Percentiles rank a stretch among this genome's conserved stretches.
Evolutionary conservation across 1,284 basidiomycete species (phyloP).

Genomic region (Rhizoctonia solani): DNA sequence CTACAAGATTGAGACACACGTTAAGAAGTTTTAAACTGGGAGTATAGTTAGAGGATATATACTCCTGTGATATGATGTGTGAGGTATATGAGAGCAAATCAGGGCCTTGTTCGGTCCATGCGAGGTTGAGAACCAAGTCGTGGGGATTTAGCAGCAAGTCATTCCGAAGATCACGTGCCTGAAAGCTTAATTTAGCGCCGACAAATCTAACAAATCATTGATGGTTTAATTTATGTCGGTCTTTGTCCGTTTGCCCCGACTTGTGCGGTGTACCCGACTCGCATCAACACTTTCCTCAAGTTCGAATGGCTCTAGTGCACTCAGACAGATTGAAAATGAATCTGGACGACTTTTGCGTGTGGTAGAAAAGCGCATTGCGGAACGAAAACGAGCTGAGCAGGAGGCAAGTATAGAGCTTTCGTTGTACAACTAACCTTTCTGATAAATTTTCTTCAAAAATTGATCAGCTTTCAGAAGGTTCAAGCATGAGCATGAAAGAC

Average conservation of each 20-base stretch:
- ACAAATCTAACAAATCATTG: neutral
- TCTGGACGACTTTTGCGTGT: constrained; percentile 46
- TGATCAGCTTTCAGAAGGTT: constrained; percentile 16
- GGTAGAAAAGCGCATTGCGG: constrained; percentile 45
- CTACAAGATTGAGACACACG: no score
- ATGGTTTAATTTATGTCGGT: neutral
- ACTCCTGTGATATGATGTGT: no score
- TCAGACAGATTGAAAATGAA: constrained; percentile 44
- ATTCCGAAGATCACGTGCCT: no score
- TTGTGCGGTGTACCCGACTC: neutral
- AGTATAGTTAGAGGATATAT: no score
- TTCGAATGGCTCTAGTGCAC: neutral
- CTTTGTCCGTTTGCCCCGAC: neutral
- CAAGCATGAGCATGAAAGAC: constrained; percentile 44
- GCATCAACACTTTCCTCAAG: constrained; percentile 1
- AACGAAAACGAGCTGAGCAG: constrained; percentile 43
- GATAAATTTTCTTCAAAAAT: neutral
- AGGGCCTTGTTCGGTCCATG: no score
- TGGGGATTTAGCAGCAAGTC: no score
- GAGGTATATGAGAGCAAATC: no score
- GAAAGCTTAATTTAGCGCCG: neutral
- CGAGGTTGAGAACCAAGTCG: no score
- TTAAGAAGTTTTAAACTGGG: no score
- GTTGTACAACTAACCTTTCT: neutral
- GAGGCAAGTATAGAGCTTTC: constrained; percentile 47